These are phyloP conservation scores for Cystobasidium slooffiae DNA, from an alignment of 1,284 basidiomycete genomes.

Conservation along the genomic window DNA sequence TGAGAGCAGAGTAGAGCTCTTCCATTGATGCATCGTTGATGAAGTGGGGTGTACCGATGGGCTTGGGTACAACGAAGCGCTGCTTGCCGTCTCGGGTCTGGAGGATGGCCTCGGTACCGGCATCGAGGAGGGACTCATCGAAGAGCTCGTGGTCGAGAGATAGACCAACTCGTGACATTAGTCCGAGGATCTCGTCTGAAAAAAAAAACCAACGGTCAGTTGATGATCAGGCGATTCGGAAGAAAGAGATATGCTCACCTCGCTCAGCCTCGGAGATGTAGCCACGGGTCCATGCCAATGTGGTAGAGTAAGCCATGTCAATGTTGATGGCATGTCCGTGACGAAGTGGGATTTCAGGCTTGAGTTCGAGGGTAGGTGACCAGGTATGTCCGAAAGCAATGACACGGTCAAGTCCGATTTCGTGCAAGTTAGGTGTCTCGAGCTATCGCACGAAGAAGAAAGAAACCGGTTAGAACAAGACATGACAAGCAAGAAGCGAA, in stretches of 20 bases:
- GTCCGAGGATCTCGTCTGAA: conserved; percentile 58
- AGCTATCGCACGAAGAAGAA: too few species aligned
- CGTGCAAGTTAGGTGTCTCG: conserved; percentile 61
- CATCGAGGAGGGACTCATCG: conserved; percentile 57
- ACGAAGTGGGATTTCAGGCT: conserved; percentile 56
- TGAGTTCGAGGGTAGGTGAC: conserved; percentile 59
- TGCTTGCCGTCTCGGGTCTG: conserved; percentile 61
- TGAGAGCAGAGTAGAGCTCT: conserved; percentile 57
- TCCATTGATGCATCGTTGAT: conserved; percentile 59
- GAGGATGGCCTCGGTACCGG: conserved; percentile 59
- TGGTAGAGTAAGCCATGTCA: conserved; percentile 61
- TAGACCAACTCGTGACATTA: conserved; percentile 58
- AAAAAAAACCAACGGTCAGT: not conserved
- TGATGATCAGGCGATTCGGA: not conserved
- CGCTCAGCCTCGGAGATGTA: conserved; percentile 58
- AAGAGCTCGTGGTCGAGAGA: conserved; percentile 60
- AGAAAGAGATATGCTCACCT: conserved; percentile 2
- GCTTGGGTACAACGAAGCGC: conserved; percentile 58
- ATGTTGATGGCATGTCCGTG: conserved; percentile 60
- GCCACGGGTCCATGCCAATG: conserved; percentile 58
- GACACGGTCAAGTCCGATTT: conserved; percentile 61
- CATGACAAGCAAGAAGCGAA: too few species aligned
- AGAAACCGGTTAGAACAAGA: not conserved
- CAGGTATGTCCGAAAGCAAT: conserved; percentile 61
- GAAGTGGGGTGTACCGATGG: conserved; percentile 59